A percentile compares a stretch with the other conserved stretches of the same genome.
phyloP scores from a whole-genome alignment of 2,329 filamentous ascomycete genomes.

The Cladosporium sp. region DNA sequence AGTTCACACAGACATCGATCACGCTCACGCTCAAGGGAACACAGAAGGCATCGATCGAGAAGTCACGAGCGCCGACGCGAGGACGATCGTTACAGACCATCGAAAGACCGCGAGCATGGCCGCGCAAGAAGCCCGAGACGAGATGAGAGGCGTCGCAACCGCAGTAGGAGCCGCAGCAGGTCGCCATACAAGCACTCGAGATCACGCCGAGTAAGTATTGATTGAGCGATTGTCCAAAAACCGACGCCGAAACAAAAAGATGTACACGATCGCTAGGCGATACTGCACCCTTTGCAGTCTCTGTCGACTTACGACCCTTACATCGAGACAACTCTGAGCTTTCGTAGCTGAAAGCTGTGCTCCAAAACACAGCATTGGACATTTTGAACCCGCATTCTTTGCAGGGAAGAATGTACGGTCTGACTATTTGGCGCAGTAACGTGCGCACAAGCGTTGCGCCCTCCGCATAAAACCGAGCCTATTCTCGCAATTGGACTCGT shows the following conservation, averaged over 20 bases:
- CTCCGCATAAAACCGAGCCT: neutral
- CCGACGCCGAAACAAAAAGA: neutral
- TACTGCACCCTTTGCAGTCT: neutral
- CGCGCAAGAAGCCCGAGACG: slow-evolving; percentile 22
- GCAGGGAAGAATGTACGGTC: neutral
- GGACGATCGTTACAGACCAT: slow-evolving; percentile 11
- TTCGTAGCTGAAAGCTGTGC: neutral
- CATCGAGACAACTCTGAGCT: neutral
- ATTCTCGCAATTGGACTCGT: neutral
- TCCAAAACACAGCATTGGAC: neutral
- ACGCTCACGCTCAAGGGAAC: slow-evolving; percentile 27
- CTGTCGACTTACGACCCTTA: neutral
- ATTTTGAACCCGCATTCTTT: neutral
- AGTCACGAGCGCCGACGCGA: slow-evolving; percentile 14
- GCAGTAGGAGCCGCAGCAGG: slow-evolving; percentile 25
- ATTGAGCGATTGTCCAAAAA: neutral
- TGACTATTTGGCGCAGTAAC: neutral
- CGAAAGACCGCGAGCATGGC: slow-evolving; percentile 18
- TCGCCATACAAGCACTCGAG: slow-evolving; percentile 22
- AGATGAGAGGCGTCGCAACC: slow-evolving; percentile 12
- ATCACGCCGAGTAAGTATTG: neutral
- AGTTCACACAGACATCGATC: slow-evolving; percentile 30
- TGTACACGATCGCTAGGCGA: neutral
- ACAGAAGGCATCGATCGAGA: slow-evolving; percentile 22
- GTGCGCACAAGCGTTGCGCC: neutral